Base-by-base conservation (phyloP, 2,329 filamentous ascomycete genomes). In the Epichloe aotearoae region DNA sequence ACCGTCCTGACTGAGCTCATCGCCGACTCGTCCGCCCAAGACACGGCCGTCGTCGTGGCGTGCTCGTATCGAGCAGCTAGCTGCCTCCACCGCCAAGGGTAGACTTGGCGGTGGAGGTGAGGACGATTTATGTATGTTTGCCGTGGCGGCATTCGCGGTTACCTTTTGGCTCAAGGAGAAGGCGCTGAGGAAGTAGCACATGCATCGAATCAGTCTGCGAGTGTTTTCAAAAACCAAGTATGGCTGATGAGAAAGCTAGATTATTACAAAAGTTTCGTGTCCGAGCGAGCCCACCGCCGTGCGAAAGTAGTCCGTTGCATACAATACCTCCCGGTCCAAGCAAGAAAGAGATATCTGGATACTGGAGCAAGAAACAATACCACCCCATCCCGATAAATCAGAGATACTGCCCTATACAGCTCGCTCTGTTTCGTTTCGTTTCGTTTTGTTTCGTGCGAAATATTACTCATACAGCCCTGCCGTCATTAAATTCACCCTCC, bases 41-140 rank as follows among this genome's bases (percentile, higher is more conserved):
- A 90, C 56, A 81, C 85, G 54, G 85, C 87, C 2, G 77, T 82
- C 2, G 77, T 82, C 4, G 85, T 86, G 15, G 86, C 87, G 7
- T 88, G 84, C 63, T 86, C 82, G 19, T 91, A 82, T 89, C 62
- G 75, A 75, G 45, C 69, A 73, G 4, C 70, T 91, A 73, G 4
- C 70, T 91, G 36, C 77, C 85, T 5, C 80, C 84, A 0, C 69
- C 19, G 19, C 19, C 19, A 19, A 19, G 19, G 19, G 19, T 19
- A 3, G 19, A 64, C 2, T 66, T 83, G 1, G 76, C 75, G 26
- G 67, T 62, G 12, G 64, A 84, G 12, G 85, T 91, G 3, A 74
- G 79, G 38, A 66, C 69, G 30, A 86, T 83, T 61, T 91, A n/a
- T n/a, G 2, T 19, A 90, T 62, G 1, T 64, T 76, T 34, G 57